Evolutionary conservation across 2,329 filamentous ascomycete genomes (phyloP), one percentile per base, ranked within the genome.

Genomic region (Colletotrichum tofieldiae): DNA sequence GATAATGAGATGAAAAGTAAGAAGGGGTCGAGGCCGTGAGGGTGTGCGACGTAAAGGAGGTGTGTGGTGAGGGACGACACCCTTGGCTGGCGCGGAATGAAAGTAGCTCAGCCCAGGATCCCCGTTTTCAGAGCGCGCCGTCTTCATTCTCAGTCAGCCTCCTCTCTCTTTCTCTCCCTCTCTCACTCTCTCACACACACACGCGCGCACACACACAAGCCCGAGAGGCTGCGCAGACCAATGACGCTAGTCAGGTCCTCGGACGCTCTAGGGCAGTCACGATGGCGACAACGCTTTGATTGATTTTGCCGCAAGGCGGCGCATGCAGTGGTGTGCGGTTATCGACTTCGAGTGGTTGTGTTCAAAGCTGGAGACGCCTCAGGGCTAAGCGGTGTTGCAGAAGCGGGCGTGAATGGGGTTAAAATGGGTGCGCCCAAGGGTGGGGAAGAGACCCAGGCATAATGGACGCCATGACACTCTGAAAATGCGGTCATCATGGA

Each of bases 401-500:
- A 71, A 62, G 61, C 71, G 55, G 61, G 67, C 71, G 60, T 66
- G 67, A 29, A 71, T 43, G 61, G 54, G 49, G 55, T 71, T 49
- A 11, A 49, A 45, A 66, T 58, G 60, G 55, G 49, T 56, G 41
- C 60, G 67, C 55, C 67, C 32, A 56, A 61, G 23, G 61, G 67
- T 71, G 71, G 55, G 47, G 67, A 71, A 58, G 55, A 43, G 39
- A 45, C 20, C 32, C 35, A 47, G 70, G 32, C 55, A 59, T 37
- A 39, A 39, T 54, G 55, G 39, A 65, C 66, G 47, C 70, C 60
- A 72, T 73, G 71, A 66, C 61, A 59, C 41, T 71, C 56, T 52
- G 67, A 43, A 71, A 55, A 73, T 71, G 71, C 71, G 71, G 71
- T 73, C 71, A 71, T 73, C 71, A 70, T 71, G 67, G 69, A 61